Conservation (phyloP, 441 rosid genomes). For the Populus hybrid region DNA sequence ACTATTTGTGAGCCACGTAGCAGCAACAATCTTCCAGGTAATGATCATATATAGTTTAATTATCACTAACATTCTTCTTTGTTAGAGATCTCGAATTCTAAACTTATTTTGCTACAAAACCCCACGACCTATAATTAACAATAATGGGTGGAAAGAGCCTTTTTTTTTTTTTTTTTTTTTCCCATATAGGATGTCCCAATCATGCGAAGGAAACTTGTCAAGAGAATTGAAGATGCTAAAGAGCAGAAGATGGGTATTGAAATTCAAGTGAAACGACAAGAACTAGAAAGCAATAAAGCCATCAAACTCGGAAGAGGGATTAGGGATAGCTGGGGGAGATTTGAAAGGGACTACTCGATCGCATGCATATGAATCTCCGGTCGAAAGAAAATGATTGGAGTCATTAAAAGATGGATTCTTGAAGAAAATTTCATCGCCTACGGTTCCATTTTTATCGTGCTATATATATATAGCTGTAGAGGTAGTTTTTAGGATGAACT, state of each 20-base stretch:
- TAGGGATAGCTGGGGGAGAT: neutral
- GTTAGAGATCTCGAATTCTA: too few relatives aligned
- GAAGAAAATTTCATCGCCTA: neutral
- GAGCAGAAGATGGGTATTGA: neutral
- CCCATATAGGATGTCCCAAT: constrained; percentile 3
- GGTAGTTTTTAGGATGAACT: neutral
- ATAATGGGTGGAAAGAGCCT: neutral
- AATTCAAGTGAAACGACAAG: neutral
- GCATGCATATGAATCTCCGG: neutral
- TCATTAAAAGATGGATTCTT: neutral
- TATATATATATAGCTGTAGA: constrained; percentile 9
- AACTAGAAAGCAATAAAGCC: neutral
- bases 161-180: neutral
- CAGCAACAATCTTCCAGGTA: neutral
- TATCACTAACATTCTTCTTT: too few relatives aligned
- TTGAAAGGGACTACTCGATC: neutral
- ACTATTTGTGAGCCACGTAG: neutral
- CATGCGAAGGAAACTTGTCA: neutral
- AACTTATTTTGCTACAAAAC: too few relatives aligned
- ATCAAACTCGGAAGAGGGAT: neutral
- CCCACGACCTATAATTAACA: too few relatives aligned
- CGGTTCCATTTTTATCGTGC: neutral
- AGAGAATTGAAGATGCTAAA: neutral
- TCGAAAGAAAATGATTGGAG: neutral
- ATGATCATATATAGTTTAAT: too few relatives aligned